Evolutionary conservation across 2,329 filamentous ascomycete species (phyloP).

Genomic region (Fusarium multiceps): DNA sequence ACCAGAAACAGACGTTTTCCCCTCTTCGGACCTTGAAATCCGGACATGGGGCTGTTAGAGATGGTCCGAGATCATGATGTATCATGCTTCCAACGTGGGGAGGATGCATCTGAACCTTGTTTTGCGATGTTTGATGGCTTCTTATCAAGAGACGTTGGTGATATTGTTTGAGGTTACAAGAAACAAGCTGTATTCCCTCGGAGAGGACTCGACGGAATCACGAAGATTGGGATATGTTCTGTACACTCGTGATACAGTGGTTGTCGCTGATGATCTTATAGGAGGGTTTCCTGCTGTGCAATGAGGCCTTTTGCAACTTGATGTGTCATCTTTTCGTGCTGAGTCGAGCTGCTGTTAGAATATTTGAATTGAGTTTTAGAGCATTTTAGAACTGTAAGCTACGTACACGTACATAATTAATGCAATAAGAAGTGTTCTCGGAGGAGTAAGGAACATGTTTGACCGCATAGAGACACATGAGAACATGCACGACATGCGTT

Average conservation of each 20-base stretch:
- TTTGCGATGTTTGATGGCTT: neutral
- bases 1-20: constrained; percentile 4
- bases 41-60: constrained; percentile 22
- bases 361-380: neutral
- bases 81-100: constrained; percentile 21
- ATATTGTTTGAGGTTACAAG: neutral
- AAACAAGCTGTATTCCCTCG: neutral
- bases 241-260: neutral
- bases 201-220: neutral
- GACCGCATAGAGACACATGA: neutral
- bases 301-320: neutral
- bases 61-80: constrained; percentile 30
- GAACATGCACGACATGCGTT: neutral
- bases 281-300: neutral
- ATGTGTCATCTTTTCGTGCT: neutral
- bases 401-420: neutral
- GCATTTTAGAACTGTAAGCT: neutral
- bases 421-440: neutral
- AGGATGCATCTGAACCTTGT: neutral
- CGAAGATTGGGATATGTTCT: neutral
- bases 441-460: neutral
- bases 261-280: neutral
- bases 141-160: neutral
- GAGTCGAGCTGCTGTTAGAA: neutral
- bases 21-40: constrained; percentile 32